phyloP scores from a whole-genome alignment of 208 protist genomes.

The Crithidia bombi region DNA sequence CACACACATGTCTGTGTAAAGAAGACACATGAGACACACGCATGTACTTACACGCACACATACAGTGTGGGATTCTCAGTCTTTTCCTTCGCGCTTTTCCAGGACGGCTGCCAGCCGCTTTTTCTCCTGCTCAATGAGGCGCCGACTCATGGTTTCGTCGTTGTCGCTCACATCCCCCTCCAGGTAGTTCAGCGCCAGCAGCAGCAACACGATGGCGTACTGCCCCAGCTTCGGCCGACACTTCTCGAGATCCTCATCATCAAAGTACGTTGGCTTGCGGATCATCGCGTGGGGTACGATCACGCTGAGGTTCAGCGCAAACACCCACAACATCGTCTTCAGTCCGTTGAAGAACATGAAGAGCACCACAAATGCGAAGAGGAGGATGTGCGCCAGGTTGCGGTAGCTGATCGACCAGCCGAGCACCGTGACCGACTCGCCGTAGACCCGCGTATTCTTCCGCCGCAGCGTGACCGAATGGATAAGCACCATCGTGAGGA shows the following conservation, averaged over 20 bases:
- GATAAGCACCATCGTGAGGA: slow-evolving; percentile 40
- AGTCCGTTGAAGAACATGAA: slow-evolving; percentile 63
- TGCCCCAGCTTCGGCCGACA: slow-evolving; percentile 72
- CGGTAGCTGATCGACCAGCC: slow-evolving; percentile 54
- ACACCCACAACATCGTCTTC: slow-evolving; percentile 39
- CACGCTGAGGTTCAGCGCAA: slow-evolving; percentile 55
- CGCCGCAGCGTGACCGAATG: slow-evolving; percentile 47
- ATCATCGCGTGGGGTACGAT: slow-evolving; percentile 78
- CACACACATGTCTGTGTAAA: neutral
- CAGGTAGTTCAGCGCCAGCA: slow-evolving; percentile 67
- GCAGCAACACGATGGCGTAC: slow-evolving; percentile 54
- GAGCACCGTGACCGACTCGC: slow-evolving; percentile 31
- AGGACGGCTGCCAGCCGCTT: slow-evolving; percentile 34
- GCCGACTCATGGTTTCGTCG: slow-evolving; percentile 33
- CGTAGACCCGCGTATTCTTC: slow-evolving; percentile 33
- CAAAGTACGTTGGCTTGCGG: slow-evolving; percentile 78
- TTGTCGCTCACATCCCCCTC: slow-evolving; percentile 49
- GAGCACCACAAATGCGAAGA: slow-evolving; percentile 42
- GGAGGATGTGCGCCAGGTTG: slow-evolving; percentile 41
- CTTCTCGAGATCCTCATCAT: slow-evolving; percentile 90
- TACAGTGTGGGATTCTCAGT: neutral
- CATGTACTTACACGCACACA: neutral
- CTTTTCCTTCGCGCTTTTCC: slow-evolving; percentile 20
- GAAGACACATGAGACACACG: too few relatives aligned
- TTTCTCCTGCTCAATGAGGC: slow-evolving; percentile 26